These are phyloP conservation scores for Carex sylvatica DNA, from an alignment of 202 grass and related monocot genomes.

Conservation along the genomic window DNA sequence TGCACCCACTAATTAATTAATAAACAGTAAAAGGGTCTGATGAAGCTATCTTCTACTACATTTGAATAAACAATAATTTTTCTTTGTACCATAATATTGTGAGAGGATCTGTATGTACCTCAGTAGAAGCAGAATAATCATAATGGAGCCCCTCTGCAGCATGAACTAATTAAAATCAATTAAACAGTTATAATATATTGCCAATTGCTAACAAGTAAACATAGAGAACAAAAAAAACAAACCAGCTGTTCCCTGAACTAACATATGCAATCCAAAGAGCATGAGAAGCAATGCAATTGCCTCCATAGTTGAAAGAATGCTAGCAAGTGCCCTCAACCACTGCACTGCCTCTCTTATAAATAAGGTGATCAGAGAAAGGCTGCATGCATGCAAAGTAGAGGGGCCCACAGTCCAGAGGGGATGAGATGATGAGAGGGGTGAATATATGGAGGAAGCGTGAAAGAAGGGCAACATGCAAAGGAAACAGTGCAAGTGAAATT, in stretches of 20 bases:
- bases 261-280: constrained; percentile 5
- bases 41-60: not conserved
- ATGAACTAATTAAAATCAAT: constrained; percentile 1
- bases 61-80: not conserved
- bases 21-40: not conserved
- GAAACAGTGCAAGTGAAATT: constrained; percentile 14
- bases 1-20: not conserved
- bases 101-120: constrained; percentile 4
- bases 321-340: not conserved
- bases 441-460: not conserved
- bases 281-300: constrained; percentile 24
- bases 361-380: not conserved
- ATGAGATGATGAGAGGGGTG: not conserved
- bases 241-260: constrained; percentile 13
- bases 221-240: not conserved
- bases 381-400: constrained; percentile 21
- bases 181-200: not conserved
- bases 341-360: not conserved
- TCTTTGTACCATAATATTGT: not conserved
- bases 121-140: constrained; percentile 36
- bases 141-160: constrained; percentile 20
- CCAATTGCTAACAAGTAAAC: not conserved
- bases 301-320: constrained; percentile 5
- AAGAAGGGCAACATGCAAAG: constrained; percentile 6
- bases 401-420: not conserved